Percentiles rank a stretch among this genome's conserved stretches.
Conservation (phyloP, 2,329 filamentous ascomycete genomes). For the Capronia coronata region DNA sequence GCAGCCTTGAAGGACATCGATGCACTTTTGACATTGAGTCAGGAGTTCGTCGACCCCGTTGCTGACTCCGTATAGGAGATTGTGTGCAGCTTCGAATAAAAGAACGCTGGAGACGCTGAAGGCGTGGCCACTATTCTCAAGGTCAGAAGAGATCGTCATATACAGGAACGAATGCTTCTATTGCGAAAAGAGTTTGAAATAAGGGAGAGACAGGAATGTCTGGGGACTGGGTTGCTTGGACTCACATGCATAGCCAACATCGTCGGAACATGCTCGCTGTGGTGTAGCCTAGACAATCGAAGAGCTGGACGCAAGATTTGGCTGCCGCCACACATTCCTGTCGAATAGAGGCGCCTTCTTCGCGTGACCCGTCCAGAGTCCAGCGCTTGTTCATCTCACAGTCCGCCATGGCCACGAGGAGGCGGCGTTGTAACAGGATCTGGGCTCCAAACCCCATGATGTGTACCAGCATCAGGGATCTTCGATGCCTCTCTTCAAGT, state of each 20-base stretch:
- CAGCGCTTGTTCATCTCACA: constrained; percentile 10
- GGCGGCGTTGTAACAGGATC: constrained; percentile 9
- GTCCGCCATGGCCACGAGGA: constrained; percentile 10
- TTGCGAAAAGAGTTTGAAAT: neutral
- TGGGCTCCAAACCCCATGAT: constrained; percentile 8
- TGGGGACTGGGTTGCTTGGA: neutral
- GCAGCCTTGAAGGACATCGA: constrained; percentile 9
- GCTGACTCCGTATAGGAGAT: constrained; percentile 4
- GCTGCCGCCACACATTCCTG: constrained; percentile 9
- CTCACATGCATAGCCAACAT: constrained; percentile 16
- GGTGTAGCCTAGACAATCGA: constrained; percentile 7
- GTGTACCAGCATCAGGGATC: constrained; percentile 8
- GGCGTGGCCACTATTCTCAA: constrained; percentile 7
- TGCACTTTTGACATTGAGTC: constrained; percentile 7
- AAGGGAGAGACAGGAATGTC: neutral
- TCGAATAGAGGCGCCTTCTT: constrained; percentile 3
- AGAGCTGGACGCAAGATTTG: constrained; percentile 2
- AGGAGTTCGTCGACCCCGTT: constrained; percentile 3
- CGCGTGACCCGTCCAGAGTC: constrained; percentile 9
- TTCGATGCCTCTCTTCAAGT: constrained; percentile 5
- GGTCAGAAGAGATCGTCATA: neutral
- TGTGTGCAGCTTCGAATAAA: constrained; percentile 7
- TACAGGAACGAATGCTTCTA: no score
- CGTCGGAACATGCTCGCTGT: constrained; percentile 4
- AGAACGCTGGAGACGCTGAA: constrained; percentile 13